Evolutionary conservation across 345 rosid species (phyloP).

Genomic region (Sonneratia alba): DNA sequence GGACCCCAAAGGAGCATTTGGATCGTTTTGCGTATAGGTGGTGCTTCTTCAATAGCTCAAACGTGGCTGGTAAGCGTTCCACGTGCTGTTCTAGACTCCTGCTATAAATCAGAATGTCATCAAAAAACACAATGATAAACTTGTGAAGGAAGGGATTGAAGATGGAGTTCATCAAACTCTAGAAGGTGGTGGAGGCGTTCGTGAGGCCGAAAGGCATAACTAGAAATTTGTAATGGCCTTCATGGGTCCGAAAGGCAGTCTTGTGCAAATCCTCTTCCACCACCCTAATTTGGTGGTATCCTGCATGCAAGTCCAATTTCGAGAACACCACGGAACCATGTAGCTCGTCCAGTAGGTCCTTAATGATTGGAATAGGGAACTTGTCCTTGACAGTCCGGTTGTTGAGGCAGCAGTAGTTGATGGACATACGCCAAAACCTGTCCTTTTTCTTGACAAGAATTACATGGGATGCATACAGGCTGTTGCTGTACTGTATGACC

Average conservation of each 20-base stretch:
- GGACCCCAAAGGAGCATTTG: background rate
- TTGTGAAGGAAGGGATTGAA: background rate
- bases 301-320: background rate
- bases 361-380: conserved; percentile 1
- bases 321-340: background rate
- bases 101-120: background rate
- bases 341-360: background rate
- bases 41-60: background rate
- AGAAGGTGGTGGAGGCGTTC: background rate
- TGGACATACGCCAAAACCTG: background rate
- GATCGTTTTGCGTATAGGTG: background rate
- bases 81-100: background rate
- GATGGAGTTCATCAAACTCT: background rate
- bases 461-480: background rate
- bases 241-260: background rate
- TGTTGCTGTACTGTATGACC: background rate
- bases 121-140: background rate
- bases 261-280: background rate
- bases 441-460: background rate
- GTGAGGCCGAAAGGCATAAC: conserved; percentile 2
- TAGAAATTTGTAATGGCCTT: background rate
- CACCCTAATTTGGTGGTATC: background rate
- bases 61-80: background rate
- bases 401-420: background rate
- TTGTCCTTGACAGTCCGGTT: background rate